Base-by-base conservation (phyloP, 192 early-diverging fungal genomes). In the Kickxella alabastrina region DNA sequence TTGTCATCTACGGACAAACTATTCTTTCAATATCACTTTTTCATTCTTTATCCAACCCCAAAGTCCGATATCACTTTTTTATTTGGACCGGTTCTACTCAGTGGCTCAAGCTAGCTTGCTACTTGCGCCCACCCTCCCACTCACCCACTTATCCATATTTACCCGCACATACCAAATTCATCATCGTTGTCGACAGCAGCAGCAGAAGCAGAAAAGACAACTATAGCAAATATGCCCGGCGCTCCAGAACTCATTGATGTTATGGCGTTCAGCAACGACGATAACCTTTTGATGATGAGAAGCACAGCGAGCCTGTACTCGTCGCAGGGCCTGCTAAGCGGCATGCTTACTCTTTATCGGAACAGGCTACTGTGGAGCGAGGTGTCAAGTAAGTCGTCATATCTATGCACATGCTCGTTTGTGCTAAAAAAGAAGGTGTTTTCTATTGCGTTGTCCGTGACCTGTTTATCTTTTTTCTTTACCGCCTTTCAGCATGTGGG, bases 241-340 rank as follows among this genome's bases (percentile, higher is more conserved):
- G 61, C 57, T 6, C 21, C 61, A 31, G 68, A 71, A 54, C 36
- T 50, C 10, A 50, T 62, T 9, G 58, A 65, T 13, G 24, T 27
- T 18, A 35, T 65, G 41, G 54, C 49, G 14, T 38, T 19, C 23
- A 43, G 25, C 21, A 43, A 35, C 38, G 25, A 35, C 31, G 53
- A 41, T 3, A 44, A 52, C 43, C 29, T 50, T 12, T 56, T 65
- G 38, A 26, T 75, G 28, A 67, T 68, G 53, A 68, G 55, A 22
- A 59, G 65, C 52, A 45, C 59, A 42, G 73, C 65, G 17, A 43
- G 44, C n/a, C 51, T 75, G 39, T 75, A 75, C 65, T 75, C 73
- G 21, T 60, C 73, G 19, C 61, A 63, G 56, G 73, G 73, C 14
- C 29, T 59, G 37, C 73, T 75, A 31, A 57, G 37, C 28, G 73